phyloP scores from a whole-genome alignment of 257 asterid species.

The Verbascum thapsus region DNA sequence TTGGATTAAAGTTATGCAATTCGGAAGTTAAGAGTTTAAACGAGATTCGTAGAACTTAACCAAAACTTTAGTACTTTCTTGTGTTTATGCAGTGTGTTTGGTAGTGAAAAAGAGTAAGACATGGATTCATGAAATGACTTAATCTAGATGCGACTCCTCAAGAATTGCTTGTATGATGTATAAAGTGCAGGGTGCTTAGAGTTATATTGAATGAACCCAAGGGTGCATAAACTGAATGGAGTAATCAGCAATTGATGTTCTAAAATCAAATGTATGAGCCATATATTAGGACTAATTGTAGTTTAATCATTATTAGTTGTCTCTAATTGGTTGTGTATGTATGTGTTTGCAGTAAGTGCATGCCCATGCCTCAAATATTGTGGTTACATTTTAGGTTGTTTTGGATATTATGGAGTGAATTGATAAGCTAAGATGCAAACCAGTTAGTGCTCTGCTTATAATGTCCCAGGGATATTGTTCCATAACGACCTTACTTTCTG shows the following conservation, averaged over 20 bases:
- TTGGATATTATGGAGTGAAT: constrained; percentile 1
- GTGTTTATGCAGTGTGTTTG: constrained; percentile 1
- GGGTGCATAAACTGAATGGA: constrained; percentile 6
- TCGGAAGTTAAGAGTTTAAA: too few relatives aligned
- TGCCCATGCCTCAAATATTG: neutral
- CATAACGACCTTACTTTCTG: neutral
- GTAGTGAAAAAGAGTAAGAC: too few relatives aligned
- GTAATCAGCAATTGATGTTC: neutral
- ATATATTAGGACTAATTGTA: neutral
- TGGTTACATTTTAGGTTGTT: constrained; percentile 4
- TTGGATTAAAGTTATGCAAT: neutral
- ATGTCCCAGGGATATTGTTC: neutral
- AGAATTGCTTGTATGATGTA: neutral
- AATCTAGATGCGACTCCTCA: neutral
- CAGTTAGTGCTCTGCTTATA: neutral
- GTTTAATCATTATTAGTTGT: neutral
- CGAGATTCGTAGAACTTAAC: too few relatives aligned
- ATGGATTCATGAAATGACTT: neutral
- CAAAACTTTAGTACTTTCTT: too few relatives aligned
- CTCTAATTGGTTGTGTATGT: neutral
- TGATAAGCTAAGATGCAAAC: neutral
- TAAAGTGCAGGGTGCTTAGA: neutral
- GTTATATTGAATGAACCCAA: neutral
- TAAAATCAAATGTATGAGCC: neutral
- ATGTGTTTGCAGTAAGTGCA: neutral